Evolutionary conservation across 768 basidiomycete species (phyloP), one percentile per base, ranked within the genome.

Genomic region (Pisolithus orientalis): DNA sequence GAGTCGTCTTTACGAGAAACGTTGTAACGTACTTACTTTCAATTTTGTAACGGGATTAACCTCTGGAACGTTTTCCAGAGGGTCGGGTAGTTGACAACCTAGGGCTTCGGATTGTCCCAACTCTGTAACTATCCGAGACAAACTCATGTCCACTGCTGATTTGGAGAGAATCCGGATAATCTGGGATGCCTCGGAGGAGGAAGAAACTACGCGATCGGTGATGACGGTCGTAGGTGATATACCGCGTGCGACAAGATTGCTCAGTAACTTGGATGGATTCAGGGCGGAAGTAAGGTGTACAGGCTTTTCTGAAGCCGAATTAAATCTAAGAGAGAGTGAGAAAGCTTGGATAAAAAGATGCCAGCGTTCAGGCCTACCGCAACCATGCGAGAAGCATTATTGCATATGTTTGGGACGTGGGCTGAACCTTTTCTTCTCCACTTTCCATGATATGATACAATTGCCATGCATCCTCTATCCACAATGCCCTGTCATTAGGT

Each of bases 341-440:
- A 27, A 70, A 59, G 44, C 32, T 43, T n/a, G 4, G 0, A 10
- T 34, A 13, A 10, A 14, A 34, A 47, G 34, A 11, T 45, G 42
- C 4, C 17, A 31, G 39, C 43, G 37, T 31, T 39, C 43, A n/a
- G 24, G 60, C 76, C 54, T 54, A 83, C 80, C 82, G 73, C 39
- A 76, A 64, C 66, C 79, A 79, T 1, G 79, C 72, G 31, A 80
- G 68, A 11, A 92, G 72, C 79, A 89, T 83, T 16, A 80, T 64
- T 13, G 87, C 83, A 68, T 87, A 91, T 8, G 87, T 85, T 44
- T 73, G 65, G 1, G 80, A 54, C 29, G 76, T 79, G 0, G 89
- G 84, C 1, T 58, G 54, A 11, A 80, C 66, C 6, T 69, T 72
- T 52, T 83, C 82, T 0, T 61, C 54, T 6, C 69, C 74, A 9